These are phyloP conservation scores for Ophiocordyceps camponoti-saundersi DNA, from an alignment of 2,329 filamentous ascomycete species.

Conservation along the genomic window DNA sequence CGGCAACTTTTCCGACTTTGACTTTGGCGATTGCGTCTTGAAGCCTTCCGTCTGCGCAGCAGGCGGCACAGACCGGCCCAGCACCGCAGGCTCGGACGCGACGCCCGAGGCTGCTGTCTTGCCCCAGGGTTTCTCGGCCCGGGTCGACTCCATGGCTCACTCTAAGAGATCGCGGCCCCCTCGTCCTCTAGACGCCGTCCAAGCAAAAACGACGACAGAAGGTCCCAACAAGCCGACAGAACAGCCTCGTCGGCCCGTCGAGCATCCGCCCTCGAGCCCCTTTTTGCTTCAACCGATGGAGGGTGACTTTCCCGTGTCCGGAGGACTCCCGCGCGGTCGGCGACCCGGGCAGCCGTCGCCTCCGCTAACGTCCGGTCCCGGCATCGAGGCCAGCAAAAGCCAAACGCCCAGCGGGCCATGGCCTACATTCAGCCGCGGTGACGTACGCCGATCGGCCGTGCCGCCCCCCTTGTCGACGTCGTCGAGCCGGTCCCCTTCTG, in stretches of 20 bases:
- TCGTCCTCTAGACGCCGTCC: constrained; percentile 6
- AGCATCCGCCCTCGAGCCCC: constrained; percentile 9
- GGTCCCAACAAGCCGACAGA: background rate
- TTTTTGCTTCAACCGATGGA: constrained; percentile 11
- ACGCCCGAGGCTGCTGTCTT: background rate
- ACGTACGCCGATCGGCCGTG: constrained; percentile 16
- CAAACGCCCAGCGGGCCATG: background rate
- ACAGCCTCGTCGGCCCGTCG: constrained; percentile 2
- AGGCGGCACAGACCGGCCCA: background rate
- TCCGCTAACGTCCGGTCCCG: background rate
- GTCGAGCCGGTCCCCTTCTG: constrained; percentile 13
- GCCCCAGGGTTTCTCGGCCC: constrained; percentile 4
- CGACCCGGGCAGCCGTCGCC: constrained; percentile 5
- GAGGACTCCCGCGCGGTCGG: constrained; percentile 19
- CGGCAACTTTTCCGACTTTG: constrained; percentile 20
- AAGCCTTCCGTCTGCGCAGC: constrained; percentile 1
- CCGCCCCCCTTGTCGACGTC: constrained; percentile 15
- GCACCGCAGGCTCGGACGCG: background rate
- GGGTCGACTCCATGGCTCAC: constrained; percentile 7
- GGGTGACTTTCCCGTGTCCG: constrained; percentile 16
- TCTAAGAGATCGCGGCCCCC: constrained; percentile 4
- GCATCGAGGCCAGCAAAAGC: background rate
- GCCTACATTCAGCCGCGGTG: constrained; percentile 9
- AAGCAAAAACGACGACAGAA: background rate
- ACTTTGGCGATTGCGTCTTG: constrained; percentile 17